Evolutionary conservation across 371 early-diverging fungal genomes (phyloP), one percentile per base, ranked within the genome.

Genomic region (Zychaea mexicana): DNA sequence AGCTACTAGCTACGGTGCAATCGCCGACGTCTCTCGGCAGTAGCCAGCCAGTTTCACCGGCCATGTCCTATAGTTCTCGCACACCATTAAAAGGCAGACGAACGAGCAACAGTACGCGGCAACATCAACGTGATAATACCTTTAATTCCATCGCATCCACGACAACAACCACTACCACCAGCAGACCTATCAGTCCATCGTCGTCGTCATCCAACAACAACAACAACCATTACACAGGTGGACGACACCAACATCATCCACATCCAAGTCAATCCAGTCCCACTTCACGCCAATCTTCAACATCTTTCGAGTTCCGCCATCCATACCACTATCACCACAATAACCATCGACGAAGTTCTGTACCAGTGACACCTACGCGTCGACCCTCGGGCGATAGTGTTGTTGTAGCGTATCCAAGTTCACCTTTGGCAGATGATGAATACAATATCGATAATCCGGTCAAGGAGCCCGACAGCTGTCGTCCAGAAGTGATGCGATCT

Each of bases 401-500:
- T 52, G 49, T 70, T 8, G 46, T 78, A 13, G 67, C 61, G 9
- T 67, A 66, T 46, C 49, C 73, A 15, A 66, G 73, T 15, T 67
- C 78, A 15, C 64, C 71, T 0, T 61, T 80, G 8, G 61, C 67
- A 31, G 66, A 73, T 13, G 80, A 79, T 62, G 79, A 76, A 33
- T 60, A 66, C 27, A 66, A 71, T 30, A 61, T 62, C 28, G 60
- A 68, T 42, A 64, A 71, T 63, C 73, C 73, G 3, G 72, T 80
- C 5, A 80, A 77, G 56, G 81, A 80, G 38, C 81, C 81, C 19
- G 77, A 80, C 61, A 67, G 75, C 52, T 54, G 65, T 38, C 67
- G 77, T 45, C 77, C 81, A 17, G 81, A 80, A 57, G 77, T 80
- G 3, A 73, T 80, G 32, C 71, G 81, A 32, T 77, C 77, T 12